Conservation (phyloP, 2,329 filamentous ascomycete species). For the Arthrobotrys iridis region DNA sequence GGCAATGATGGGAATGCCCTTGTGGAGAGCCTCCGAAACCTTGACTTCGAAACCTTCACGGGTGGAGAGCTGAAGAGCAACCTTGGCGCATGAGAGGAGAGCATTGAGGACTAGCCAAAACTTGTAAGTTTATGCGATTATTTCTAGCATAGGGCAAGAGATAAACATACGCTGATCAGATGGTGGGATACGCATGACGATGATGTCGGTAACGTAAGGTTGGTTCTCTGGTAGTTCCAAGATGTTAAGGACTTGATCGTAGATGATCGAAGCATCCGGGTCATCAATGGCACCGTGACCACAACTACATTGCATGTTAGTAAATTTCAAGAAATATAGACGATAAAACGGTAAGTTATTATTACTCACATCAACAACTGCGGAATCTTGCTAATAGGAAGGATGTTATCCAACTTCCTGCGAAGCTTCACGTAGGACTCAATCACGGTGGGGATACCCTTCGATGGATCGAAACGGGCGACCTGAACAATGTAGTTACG, state of each 20-base stretch:
- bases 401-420: slow-evolving; percentile 68
- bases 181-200: slow-evolving; percentile 79
- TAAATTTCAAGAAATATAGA: background rate
- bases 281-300: slow-evolving; percentile 85
- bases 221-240: slow-evolving; percentile 71
- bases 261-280: slow-evolving; percentile 77
- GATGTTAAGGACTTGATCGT: slow-evolving; percentile 75
- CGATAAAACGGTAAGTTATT: background rate
- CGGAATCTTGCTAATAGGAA: slow-evolving; percentile 67
- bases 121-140: background rate
- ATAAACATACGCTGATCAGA: slow-evolving; percentile 71
- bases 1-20: slow-evolving; percentile 80
- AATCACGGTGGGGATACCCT: slow-evolving; percentile 81
- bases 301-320: slow-evolving; percentile 61
- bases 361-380: slow-evolving; percentile 74
- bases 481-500: slow-evolving; percentile 81
- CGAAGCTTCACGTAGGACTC: slow-evolving; percentile 79
- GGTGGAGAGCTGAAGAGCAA: slow-evolving; percentile 81
- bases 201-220: slow-evolving; percentile 72
- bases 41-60: slow-evolving; percentile 88
- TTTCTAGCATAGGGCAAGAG: background rate
- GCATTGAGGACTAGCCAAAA: slow-evolving; percentile 73
- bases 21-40: slow-evolving; percentile 83
- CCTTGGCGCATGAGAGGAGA: slow-evolving; percentile 75
- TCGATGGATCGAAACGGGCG: slow-evolving; percentile 83